Base-by-base conservation (phyloP, 2,329 filamentous ascomycete species). In the Ophiostoma himal-ulmi region DNA sequence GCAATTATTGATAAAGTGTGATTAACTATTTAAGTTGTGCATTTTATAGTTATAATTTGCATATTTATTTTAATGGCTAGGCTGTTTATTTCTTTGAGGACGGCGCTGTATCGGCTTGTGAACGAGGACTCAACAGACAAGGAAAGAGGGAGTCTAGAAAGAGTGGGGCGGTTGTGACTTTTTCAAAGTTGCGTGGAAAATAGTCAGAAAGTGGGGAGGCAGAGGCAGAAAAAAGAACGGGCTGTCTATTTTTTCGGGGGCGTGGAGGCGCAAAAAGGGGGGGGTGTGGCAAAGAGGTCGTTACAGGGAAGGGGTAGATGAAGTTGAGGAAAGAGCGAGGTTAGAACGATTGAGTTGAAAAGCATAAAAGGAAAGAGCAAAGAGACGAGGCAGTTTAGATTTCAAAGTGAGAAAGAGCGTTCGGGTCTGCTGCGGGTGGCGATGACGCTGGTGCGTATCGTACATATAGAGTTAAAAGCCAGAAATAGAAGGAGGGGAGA, bases 141-240 rank as follows among this genome's bases (percentile, higher is more conserved):
- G 34, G 62, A 65, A 65, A 17, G 30, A 64, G 52, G 67, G 68
- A 69, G 68, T 67, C 64, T 39, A 20, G 17, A n/a, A 69, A 67
- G 57, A 67, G 64, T 67, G 70, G 70, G 68, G 62, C 68, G n/a
- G n/a, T 67, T 68, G 66, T 68, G 52, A 44, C 52, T 69, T 62
- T 67, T 44, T 41, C 26, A 41, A 10, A 41, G 44, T 48, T 30
- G 67, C 71, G 67, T 67, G 65, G 70, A 69, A 69, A 72, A 70
- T 68, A 69, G 72, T 66, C 57, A 67, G 36, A 68, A 68, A 73
- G 70, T 73, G 72, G 72, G 72, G 67, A 68, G 68, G 13, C 36
- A 36, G 52, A 64, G 64, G 20, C 41, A 60, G 41, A 60, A 70
- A 65, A 69, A 57, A 54, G 67, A 57, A 57, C 52, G 52, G 52